Evolutionary conservation across 2,329 filamentous ascomycete species (phyloP).

Genomic region (Cladosporium sp.): DNA sequence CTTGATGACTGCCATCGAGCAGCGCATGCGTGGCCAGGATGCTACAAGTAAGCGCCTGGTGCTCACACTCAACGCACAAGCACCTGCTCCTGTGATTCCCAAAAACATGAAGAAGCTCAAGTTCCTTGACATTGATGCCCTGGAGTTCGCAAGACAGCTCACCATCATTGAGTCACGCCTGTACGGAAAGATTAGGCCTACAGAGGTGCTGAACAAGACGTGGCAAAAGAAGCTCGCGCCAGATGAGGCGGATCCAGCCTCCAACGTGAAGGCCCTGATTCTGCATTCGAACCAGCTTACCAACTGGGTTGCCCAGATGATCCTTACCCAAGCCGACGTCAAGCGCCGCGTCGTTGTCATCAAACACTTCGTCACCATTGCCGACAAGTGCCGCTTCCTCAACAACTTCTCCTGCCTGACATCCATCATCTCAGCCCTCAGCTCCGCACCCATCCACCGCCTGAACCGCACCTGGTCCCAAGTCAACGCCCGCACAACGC

Average conservation of each 20-base stretch:
- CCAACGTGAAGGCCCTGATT: slow-evolving; percentile 94
- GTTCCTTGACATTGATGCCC: slow-evolving; percentile 93
- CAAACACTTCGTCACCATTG: slow-evolving; percentile 95
- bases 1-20: slow-evolving; percentile 83
- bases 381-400: slow-evolving; percentile 89
- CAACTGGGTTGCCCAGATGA: slow-evolving; percentile 99
- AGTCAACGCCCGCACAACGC: slow-evolving; percentile 80
- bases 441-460: slow-evolving; percentile 91
- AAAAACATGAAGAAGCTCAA: slow-evolving; percentile 99
- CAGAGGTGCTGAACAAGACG: slow-evolving; percentile 95
- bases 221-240: slow-evolving; percentile 95
- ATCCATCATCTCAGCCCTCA: slow-evolving; percentile 93
- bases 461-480: slow-evolving; percentile 92
- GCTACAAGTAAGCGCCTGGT: slow-evolving; percentile 82
- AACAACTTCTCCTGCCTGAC: slow-evolving; percentile 99
- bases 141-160: slow-evolving; percentile 94
- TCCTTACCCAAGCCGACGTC: slow-evolving; percentile 87
- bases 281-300: slow-evolving; percentile 98
- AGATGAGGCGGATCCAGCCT: slow-evolving; percentile 78
- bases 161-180: slow-evolving; percentile 95
- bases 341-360: slow-evolving; percentile 97
- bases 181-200: slow-evolving; percentile 93
- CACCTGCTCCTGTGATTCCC: slow-evolving; percentile 85
- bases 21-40: slow-evolving; percentile 84
- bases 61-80: slow-evolving; percentile 73